Base-by-base conservation (phyloP, 1,284 basidiomycete genomes). In the Cystobasidium pallidum region DNA sequence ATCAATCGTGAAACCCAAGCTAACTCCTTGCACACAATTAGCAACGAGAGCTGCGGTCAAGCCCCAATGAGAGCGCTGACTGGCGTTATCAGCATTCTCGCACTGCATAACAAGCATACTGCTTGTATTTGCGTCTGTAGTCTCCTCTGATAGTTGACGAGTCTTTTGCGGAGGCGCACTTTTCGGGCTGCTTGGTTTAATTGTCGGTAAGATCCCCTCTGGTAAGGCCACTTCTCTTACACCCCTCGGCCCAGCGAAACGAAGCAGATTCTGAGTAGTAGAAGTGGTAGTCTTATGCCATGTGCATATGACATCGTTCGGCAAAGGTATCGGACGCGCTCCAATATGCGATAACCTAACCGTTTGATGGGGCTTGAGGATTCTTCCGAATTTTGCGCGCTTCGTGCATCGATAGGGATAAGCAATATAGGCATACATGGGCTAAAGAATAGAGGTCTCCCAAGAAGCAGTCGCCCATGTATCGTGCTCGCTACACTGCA, bases 21-120 rank as follows among this genome's bases (percentile, higher is more conserved):
- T 89, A 82, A 98, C 94, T 62, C 96, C 96, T 19, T 84, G 84
- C 75, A 98, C 86, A 19, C 94, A 94, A 79, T 99, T 99, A 75
- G 86, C 84, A 79, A 97, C 89, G 73, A 94, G 85, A 0, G 92
- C 90, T 59, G 95, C 88, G 2, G 92, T 95, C 51, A 92, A 87
- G 13, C 95, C 95, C 95, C 95, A 99, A 83, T 92, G 88, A 61
- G 89, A 87, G 49, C 91, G 86, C 81, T 96, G 93, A 62, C 86
- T 82, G 82, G 92, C 91, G 58, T 87, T 79, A 61, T 84, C 83
- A 2, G 88, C 83, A 79, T 94, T 85, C 78, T 91, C 86, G 1
- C 97, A 88, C 8, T 84, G 76, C n/a, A 96, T 30, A 11, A 55
- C 24, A 1, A 70, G 43, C 13, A n/a, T 39, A 4, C 8, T 51